phyloP scores from a whole-genome alignment of 2,329 filamentous ascomycete genomes.

The Mycogone perniciosa region DNA sequence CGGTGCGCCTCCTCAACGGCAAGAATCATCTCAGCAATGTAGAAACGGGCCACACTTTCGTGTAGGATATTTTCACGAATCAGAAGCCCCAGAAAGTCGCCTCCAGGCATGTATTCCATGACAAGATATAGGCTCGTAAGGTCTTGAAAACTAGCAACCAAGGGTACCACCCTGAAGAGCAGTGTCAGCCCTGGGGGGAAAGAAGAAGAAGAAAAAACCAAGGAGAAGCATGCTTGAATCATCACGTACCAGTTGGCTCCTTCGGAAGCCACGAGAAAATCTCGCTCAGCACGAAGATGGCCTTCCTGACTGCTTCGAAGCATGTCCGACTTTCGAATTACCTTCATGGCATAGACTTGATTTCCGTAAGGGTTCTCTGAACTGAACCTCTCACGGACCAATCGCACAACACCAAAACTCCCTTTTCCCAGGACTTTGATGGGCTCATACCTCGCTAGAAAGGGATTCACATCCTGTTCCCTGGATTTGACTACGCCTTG shows the following conservation, averaged over 20 bases:
- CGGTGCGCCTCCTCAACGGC: constrained; percentile 89
- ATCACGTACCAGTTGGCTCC: constrained; percentile 65
- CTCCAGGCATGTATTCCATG: constrained; percentile 98
- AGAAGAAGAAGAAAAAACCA: background rate
- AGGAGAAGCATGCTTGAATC: background rate
- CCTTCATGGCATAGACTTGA: constrained; percentile 90
- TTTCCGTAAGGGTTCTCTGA: constrained; percentile 22
- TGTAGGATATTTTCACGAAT: constrained; percentile 78
- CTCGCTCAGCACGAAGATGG: constrained; percentile 82
- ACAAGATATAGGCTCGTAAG: constrained; percentile 78
- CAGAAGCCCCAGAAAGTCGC: constrained; percentile 83
- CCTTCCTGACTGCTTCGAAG: constrained; percentile 85
- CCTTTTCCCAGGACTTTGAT: constrained; percentile 84
- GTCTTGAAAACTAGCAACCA: constrained; percentile 88
- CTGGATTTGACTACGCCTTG: constrained; percentile 35
- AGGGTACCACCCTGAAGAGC: constrained; percentile 64
- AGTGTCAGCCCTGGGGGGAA: background rate
- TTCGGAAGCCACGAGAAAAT: constrained; percentile 84
- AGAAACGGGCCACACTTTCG: constrained; percentile 75
- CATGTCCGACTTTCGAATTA: constrained; percentile 92
- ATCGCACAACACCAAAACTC: constrained; percentile 85
- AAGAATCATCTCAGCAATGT: constrained; percentile 91
- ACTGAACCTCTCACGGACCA: constrained; percentile 64
- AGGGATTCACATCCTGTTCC: constrained; percentile 10
- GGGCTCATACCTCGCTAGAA: constrained; percentile 56